These are phyloP conservation scores for Fusarium domesticum DNA, from an alignment of 2,329 filamentous ascomycete genomes.

Conservation along the genomic window DNA sequence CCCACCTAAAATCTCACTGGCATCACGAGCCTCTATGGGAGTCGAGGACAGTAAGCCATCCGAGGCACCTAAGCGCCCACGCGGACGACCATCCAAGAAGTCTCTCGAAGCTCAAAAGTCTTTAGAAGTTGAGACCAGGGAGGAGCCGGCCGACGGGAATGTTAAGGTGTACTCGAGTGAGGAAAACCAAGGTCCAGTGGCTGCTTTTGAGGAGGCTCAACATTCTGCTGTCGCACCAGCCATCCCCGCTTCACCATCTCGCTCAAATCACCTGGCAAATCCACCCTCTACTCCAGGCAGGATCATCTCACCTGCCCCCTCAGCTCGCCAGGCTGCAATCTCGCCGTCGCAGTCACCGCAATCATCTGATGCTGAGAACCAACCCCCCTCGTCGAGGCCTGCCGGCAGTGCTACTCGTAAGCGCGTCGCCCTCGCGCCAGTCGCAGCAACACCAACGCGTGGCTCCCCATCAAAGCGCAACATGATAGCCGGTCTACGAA, in stretches of 20 bases:
- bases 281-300: conserved; percentile 44
- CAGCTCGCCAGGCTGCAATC: conserved; percentile 51
- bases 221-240: conserved; percentile 11
- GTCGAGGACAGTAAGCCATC: conserved; percentile 19
- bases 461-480: conserved; percentile 63
- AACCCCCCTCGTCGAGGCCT: conserved; percentile 65
- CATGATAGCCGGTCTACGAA: conserved; percentile 53
- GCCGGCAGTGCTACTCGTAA: conserved; percentile 45
- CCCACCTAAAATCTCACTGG: conserved; percentile 33
- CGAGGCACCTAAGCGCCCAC: conserved; percentile 30
- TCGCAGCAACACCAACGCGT: conserved; percentile 46
- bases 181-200: conserved; percentile 9
- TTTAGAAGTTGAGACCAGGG: conserved; percentile 14
- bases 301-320: conserved; percentile 43
- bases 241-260: conserved; percentile 20
- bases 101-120: conserved; percentile 28
- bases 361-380: conserved; percentile 78
- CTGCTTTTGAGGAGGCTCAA: conserved; percentile 20
- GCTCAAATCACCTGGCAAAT: conserved; percentile 19
- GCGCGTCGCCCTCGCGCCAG: conserved; percentile 46
- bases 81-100: conserved; percentile 33
- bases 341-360: conserved; percentile 68
- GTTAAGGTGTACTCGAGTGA: conserved; percentile 15
- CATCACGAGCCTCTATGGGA: conserved; percentile 23
- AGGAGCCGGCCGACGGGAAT: conserved; percentile 17